phyloP scores from a whole-genome alignment of 306 rosid species.

The Acmispon strigosus region DNA sequence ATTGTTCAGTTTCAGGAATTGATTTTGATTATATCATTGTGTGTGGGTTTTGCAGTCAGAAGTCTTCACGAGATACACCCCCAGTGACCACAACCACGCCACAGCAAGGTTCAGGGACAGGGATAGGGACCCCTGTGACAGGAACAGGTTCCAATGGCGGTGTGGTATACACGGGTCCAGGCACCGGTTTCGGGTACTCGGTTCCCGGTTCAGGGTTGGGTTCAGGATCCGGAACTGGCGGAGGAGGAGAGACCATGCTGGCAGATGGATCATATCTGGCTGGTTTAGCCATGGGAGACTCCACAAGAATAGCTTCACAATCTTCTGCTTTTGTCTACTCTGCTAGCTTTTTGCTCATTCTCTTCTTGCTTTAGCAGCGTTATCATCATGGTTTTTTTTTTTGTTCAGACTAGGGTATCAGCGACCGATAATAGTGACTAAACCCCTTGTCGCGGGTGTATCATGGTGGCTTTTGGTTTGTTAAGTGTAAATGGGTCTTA shows the following conservation, averaged over 20 bases:
- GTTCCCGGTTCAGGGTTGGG: conserved; percentile 14
- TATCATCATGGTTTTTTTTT: neutral
- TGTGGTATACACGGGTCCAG: conserved; percentile 21
- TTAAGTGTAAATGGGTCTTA: conserved; percentile 39
- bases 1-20: neutral
- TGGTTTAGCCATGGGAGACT: conserved; percentile 95
- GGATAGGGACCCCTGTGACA: conserved; percentile 7
- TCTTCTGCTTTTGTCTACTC: neutral
- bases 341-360: conserved; percentile 8
- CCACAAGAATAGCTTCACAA: conserved; percentile 23
- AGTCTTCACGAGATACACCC: conserved; percentile 46
- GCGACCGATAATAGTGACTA: too few species aligned
- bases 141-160: conserved; percentile 21
- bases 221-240: conserved; percentile 4
- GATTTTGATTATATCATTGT: neutral
- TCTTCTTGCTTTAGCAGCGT: conserved; percentile 25
- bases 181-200: conserved; percentile 14
- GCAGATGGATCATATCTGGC: conserved; percentile 89
- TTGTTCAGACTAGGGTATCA: too few species aligned
- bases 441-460: too few species aligned
- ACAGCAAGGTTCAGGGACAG: conserved; percentile 21
- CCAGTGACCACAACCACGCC: conserved; percentile 35
- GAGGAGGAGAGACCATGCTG: conserved; percentile 31
- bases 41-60: conserved; percentile 47
- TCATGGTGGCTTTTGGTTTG: neutral